These are phyloP conservation scores for Eucalyptus sideroxylon DNA, from an alignment of 345 rosid genomes.

Conservation along the genomic window DNA sequence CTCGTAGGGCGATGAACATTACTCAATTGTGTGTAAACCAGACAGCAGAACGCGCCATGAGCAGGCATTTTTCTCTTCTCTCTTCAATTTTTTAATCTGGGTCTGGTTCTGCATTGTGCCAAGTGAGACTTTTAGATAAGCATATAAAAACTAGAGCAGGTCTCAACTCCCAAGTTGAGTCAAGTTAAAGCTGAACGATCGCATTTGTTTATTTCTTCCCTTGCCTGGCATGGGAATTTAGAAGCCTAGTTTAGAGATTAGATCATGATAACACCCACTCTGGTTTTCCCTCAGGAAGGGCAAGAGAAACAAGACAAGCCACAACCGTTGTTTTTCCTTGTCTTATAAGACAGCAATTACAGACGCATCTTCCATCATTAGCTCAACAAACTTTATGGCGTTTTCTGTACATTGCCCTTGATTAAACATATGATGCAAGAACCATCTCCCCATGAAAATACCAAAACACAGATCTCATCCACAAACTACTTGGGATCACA, in stretches of 20 bases:
- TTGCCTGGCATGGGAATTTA: neutral
- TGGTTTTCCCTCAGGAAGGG: neutral
- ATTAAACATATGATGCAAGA: neutral
- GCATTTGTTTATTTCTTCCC: neutral
- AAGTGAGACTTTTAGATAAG: neutral
- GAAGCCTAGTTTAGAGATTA: neutral
- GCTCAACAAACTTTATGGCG: slow-evolving; percentile 4
- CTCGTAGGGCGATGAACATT: neutral
- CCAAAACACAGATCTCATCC: neutral
- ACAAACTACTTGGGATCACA: neutral
- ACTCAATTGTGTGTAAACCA: neutral
- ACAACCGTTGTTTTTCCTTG: neutral
- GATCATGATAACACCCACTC: neutral
- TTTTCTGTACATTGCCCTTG: neutral
- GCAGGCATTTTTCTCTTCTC: neutral
- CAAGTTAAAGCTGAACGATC: neutral
- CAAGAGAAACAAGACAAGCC: neutral
- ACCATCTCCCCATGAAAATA: neutral
- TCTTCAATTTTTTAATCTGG: neutral
- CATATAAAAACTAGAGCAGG: neutral
- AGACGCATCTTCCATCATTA: neutral
- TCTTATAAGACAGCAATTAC: neutral
- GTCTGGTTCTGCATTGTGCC: neutral
- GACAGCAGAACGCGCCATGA: neutral
- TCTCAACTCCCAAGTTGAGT: neutral